Base-by-base conservation (phyloP, 129 eudicot genomes). In the Lonicera japonica region DNA sequence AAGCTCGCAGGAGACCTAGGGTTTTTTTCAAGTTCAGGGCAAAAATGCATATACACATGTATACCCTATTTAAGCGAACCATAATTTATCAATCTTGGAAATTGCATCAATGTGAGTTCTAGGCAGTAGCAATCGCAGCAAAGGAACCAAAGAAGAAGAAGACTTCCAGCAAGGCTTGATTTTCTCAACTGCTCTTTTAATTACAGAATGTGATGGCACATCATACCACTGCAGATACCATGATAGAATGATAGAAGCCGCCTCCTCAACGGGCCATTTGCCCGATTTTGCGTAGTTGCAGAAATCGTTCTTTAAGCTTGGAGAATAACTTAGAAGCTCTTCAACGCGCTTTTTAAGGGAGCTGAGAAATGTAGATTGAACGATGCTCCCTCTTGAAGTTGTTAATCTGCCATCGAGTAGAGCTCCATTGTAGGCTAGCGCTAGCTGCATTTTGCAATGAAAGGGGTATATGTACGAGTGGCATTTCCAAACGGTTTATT, bases 221-320 rank as follows among this genome's bases (percentile, higher is more conserved):
- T 64, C 25, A 56, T 80, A 92, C 99, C 99, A 85, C 57, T 88
- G 86, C 4, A 92, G 85, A 68, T 92, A 88, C 99, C 95, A 88
- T 9, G 99, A 80, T 29, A 88, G 77, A 64, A 80, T 56, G 45
- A 69, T 64, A 2, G 79, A 70, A 15, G 73, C 25, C 51, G 21
- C 3, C 19, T 71, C 78, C 29, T 70, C 74, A 19, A 18, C 67
- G 15, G 96, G 85, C 98, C 91, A 92, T 61, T 38, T 58, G 36
- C 91, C 95, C 10, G 80, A 62, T 56, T 9, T 68, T 18, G 73
- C 46, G 71, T 92, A 92, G 65, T 61, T 71, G 56, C 18, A 48
- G n/a, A 88, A 39, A 60, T 64, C 63, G 25, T 48, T 29, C 53
- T 34, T 68, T 19, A 82, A 64, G 19, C 50, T 67, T 19, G 63